Evolutionary conservation across 2,329 filamentous ascomycete genomes (phyloP).

Genomic region (Hypomyces perniciosus): DNA sequence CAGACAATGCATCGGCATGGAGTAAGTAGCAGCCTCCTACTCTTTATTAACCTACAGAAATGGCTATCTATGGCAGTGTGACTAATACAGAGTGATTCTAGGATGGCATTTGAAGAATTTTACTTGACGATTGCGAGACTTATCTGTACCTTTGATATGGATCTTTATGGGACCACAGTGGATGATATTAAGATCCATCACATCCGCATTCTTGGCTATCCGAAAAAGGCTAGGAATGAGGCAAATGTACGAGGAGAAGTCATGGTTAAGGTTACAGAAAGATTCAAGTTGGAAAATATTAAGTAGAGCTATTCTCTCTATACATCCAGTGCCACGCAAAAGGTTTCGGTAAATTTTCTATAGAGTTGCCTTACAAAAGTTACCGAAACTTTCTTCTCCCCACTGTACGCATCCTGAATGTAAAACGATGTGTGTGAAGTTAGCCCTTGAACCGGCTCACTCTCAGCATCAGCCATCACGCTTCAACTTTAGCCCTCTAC

Average conservation of each 20-base stretch:
- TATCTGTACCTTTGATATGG: slow-evolving; percentile 16
- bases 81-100: slow-evolving; percentile 1
- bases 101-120: slow-evolving; percentile 14
- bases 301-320: too few relatives aligned
- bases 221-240: slow-evolving; percentile 6
- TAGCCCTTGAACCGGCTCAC: too few relatives aligned
- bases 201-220: slow-evolving; percentile 12
- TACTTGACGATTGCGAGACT: slow-evolving; percentile 15
- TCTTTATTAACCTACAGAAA: neutral
- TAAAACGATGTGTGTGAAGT: too few relatives aligned
- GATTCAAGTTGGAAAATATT: slow-evolving; percentile 43
- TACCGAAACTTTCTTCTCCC: too few relatives aligned
- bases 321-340: too few relatives aligned
- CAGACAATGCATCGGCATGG: slow-evolving; percentile 18
- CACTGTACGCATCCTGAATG: too few relatives aligned
- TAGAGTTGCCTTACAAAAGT: too few relatives aligned
- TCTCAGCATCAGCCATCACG: too few relatives aligned
- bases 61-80: neutral
- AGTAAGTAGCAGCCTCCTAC: slow-evolving; percentile 12
- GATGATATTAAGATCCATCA: slow-evolving; percentile 10
- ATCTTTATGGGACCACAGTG: slow-evolving; percentile 14
- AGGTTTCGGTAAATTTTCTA: too few relatives aligned
- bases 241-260: slow-evolving; percentile 7
- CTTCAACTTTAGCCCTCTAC: too few relatives aligned
- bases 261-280: slow-evolving; percentile 11